These are phyloP conservation scores for Penicillium sp. DNA, from an alignment of 2,329 filamentous ascomycete genomes.

Conservation along the genomic window DNA sequence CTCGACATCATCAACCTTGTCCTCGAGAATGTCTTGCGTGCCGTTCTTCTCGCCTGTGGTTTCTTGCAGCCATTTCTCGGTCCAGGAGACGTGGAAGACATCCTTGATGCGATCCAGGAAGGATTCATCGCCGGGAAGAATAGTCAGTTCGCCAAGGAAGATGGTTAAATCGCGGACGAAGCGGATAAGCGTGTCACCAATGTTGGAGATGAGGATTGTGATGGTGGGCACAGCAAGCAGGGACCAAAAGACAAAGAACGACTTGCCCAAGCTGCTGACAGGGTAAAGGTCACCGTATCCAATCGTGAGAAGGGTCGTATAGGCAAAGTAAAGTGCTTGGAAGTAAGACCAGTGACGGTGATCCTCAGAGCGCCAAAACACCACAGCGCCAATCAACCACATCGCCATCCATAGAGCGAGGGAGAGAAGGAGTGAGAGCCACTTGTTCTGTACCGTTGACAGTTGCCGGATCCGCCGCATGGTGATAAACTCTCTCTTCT, in stretches of 20 bases:
- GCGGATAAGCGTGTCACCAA: slow-evolving; percentile 47
- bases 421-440: slow-evolving; percentile 41
- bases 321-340: slow-evolving; percentile 39
- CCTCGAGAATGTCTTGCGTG: slow-evolving; percentile 3
- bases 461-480: slow-evolving; percentile 48
- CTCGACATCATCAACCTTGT: slow-evolving; percentile 7
- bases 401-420: slow-evolving; percentile 40
- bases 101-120: slow-evolving; percentile 27
- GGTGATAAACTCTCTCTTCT: slow-evolving; percentile 41
- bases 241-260: slow-evolving; percentile 44
- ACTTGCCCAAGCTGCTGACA: slow-evolving; percentile 34
- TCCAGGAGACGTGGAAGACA: slow-evolving; percentile 24
- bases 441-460: slow-evolving; percentile 43
- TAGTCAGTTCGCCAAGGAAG: slow-evolving; percentile 55
- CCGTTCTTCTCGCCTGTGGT: slow-evolving; percentile 10
- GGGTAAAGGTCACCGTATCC: slow-evolving; percentile 40
- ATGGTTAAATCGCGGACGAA: slow-evolving; percentile 54
- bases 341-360: slow-evolving; percentile 39
- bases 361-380: slow-evolving; percentile 37
- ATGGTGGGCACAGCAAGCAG: slow-evolving; percentile 40
- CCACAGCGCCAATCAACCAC: slow-evolving; percentile 44
- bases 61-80: slow-evolving; percentile 17
- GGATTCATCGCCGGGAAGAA: slow-evolving; percentile 52
- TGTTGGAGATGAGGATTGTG: slow-evolving; percentile 41
- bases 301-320: slow-evolving; percentile 41